Base-by-base conservation (phyloP, 177 flowering plant genomes). In the Tripterygium wilfordii region DNA sequence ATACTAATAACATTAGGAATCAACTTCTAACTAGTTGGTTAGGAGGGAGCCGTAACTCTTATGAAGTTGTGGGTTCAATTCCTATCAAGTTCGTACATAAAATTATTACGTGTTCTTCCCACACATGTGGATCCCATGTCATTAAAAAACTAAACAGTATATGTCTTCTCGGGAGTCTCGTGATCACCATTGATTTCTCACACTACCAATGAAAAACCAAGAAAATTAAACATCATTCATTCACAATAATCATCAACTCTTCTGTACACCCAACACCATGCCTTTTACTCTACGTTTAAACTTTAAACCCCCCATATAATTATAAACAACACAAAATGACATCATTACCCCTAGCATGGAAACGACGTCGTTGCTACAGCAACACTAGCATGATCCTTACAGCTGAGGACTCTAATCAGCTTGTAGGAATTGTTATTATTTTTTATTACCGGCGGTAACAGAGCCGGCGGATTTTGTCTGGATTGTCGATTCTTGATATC, bases 401-500 rank as follows among this genome's bases (percentile, higher is more conserved):
- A 75, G 38, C 75, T 67, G 23, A 72, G 48, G 13, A 65, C 70
- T 2, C 62, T 50, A 12, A 75, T 41, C 28, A 65, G 23, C 22
- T 55, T 48, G 72, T 69, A 64, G 3, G 58, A 16, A 6, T 7
- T 12, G 33, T 7, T 12, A 30, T 6, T 30, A 30, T 6, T 30
- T 6, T 7, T 58, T 46, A 45, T 51, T 61, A 13, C 10, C 29
- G 28, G 18, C 10, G 53, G 31, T n/a, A 57, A 49, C 36, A 62
- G 1, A 0, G 49, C 3, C n/a, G 54, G 12, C 13, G 70, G 54
- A 33, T 30, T 30, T 12, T 12, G 33, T 7, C 33, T 67, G 17
- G 21, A 39, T 61, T 64, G 76, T 3, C 82, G 65, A 62, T 37
- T 65, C 40, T 53, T 67, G 10, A 77, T 77, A 29, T 77, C 82